A percentile compares a stretch with the other conserved stretches of the same genome.
Evolutionary conservation across 148 eudicot genomes (phyloP).

Genomic region (Heliamphora exappendiculata): DNA sequence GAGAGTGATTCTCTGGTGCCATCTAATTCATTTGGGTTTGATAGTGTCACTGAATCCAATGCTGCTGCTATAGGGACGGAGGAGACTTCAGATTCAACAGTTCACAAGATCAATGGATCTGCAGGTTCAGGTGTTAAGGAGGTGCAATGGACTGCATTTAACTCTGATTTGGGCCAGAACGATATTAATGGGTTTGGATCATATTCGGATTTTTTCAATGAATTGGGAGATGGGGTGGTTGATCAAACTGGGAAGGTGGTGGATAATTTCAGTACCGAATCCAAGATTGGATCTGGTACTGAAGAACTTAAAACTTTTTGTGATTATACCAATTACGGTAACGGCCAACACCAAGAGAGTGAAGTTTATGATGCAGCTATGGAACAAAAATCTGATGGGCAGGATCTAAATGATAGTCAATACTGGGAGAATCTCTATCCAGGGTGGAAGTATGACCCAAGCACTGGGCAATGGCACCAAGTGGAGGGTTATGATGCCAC

Average conservation of each 20-base stretch:
- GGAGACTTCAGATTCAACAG: conserved; percentile 17
- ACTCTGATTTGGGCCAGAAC: conserved; percentile 30
- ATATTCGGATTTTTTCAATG: conserved; percentile 62
- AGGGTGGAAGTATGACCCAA: conserved; percentile 68
- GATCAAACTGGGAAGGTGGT: conserved; percentile 29
- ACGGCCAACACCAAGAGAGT: conserved; percentile 26
- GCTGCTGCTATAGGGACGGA: conserved; percentile 24
- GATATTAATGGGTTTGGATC: conserved; percentile 53
- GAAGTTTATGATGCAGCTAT: conserved; percentile 20
- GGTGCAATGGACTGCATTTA: conserved; percentile 81
- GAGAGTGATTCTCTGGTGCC: conserved; percentile 21
- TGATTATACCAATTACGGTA: conserved; percentile 15
- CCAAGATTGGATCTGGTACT: conserved; percentile 19
- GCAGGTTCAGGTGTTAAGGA: conserved; percentile 56
- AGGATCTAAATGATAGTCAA: conserved; percentile 38
- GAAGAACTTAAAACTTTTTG: conserved; percentile 11
- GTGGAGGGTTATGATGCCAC: conserved; percentile 43
- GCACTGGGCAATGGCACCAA: conserved; percentile 74
- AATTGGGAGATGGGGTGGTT: conserved; percentile 33
- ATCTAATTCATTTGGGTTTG: conserved; percentile 34
- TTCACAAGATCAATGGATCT: conserved; percentile 27
- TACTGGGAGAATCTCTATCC: conserved; percentile 77
- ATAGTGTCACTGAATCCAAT: conserved; percentile 26
- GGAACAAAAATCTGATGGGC: conserved; percentile 30
- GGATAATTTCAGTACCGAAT: conserved; percentile 27